These are phyloP conservation scores for Fusarium bactridioides DNA, from an alignment of 2,329 filamentous ascomycete species.

Conservation along the genomic window DNA sequence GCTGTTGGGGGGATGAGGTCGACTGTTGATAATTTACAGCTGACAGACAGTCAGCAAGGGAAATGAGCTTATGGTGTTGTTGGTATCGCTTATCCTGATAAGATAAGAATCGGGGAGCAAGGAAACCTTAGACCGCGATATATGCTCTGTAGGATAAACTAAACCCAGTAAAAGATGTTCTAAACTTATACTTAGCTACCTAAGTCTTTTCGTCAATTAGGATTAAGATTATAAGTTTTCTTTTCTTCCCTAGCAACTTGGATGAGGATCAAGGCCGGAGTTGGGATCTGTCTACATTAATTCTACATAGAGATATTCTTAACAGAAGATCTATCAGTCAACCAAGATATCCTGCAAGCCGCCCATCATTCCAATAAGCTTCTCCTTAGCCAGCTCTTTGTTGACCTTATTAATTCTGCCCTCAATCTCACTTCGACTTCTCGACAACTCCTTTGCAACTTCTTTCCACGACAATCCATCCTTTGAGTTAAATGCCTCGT, in stretches of 20 bases:
- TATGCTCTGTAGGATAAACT: no score
- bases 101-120: no score
- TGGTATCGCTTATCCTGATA: background rate
- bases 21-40: no score
- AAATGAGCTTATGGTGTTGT: background rate
- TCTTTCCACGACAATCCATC: background rate
- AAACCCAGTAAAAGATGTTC: no score
- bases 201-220: no score
- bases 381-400: background rate
- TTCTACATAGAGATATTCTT: rapidly evolving
- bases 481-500: background rate
- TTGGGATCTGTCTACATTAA: background rate
- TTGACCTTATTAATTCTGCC: background rate
- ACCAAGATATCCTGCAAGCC: background rate
- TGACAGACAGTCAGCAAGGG: rapidly evolving
- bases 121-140: no score
- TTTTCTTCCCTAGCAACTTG: no score
- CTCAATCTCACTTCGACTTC: background rate
- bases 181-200: no score
- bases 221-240: no score
- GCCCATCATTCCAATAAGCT: background rate
- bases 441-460: background rate
- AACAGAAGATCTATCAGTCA: background rate
- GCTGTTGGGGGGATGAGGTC: rapidly evolving
- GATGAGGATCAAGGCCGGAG: no score